Percentiles rank a stretch among this genome's conserved stretches.
Evolutionary conservation across 306 rosid species (phyloP).

Genomic region (Castanopsis chinensis): DNA sequence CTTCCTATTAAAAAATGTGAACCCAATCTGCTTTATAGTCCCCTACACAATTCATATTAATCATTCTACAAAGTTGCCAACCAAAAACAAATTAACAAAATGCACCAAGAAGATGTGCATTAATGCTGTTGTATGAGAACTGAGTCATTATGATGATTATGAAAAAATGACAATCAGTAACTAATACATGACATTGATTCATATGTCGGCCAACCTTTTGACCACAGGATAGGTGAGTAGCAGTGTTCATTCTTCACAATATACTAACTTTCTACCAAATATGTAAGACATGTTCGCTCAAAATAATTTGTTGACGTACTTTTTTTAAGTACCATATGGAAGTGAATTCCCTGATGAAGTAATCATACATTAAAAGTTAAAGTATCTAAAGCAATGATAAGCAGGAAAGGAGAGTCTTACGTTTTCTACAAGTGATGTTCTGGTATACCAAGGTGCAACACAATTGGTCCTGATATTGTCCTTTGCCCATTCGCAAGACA

Average conservation of each 20-base stretch:
- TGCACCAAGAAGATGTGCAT: neutral
- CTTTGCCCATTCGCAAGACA: conserved; percentile 98
- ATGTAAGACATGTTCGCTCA: neutral
- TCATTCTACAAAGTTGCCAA: neutral
- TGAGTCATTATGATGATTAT: neutral
- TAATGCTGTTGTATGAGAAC: neutral
- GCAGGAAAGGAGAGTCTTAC: conserved; percentile 46
- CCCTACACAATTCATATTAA: neutral
- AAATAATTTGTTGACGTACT: neutral
- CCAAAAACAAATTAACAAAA: neutral
- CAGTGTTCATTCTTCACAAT: neutral
- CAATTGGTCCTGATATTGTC: conserved; percentile 79
- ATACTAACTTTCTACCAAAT: neutral
- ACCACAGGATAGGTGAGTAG: neutral
- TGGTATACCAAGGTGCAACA: conserved; percentile 87
- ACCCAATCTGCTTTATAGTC: neutral
- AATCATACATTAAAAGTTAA: neutral
- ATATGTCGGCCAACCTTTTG: neutral
- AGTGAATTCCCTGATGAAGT: neutral
- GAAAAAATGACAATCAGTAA: neutral
- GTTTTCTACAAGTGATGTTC: conserved; percentile 57
- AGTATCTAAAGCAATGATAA: neutral
- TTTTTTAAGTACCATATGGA: neutral
- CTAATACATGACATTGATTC: neutral
- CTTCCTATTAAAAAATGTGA: neutral